These are phyloP conservation scores for Agrocybe pediades DNA, from an alignment of 768 basidiomycete species.

Conservation along the genomic window DNA sequence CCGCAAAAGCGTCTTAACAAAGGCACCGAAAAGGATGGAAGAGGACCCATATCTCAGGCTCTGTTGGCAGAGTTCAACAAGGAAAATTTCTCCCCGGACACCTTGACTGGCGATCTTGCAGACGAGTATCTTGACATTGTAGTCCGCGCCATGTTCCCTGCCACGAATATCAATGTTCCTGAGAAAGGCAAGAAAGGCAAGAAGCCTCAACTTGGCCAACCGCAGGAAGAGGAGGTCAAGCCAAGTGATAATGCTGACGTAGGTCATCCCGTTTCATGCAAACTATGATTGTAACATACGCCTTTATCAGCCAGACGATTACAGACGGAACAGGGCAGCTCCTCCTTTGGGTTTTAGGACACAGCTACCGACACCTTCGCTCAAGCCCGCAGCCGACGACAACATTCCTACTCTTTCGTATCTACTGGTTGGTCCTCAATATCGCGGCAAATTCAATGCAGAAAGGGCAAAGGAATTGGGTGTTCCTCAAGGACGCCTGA, in stretches of 20 bases:
- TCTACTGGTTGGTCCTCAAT: slow-evolving; percentile 51
- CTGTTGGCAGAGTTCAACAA: slow-evolving; percentile 14
- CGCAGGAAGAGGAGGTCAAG: slow-evolving; percentile 14
- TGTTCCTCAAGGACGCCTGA: slow-evolving; percentile 52
- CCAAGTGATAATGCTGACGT: slow-evolving; percentile 9
- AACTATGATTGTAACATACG: background rate
- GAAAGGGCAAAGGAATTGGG: slow-evolving; percentile 64
- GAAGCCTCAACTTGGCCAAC: slow-evolving; percentile 11
- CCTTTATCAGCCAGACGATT: slow-evolving; percentile 26
- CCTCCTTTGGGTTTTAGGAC: slow-evolving; percentile 35
- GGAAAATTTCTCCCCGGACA: slow-evolving; percentile 30
- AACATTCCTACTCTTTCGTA: slow-evolving; percentile 46
- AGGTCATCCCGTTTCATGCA: background rate
- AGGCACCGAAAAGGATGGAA: slow-evolving; percentile 3
- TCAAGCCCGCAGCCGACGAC: slow-evolving; percentile 10
- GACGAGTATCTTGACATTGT: slow-evolving; percentile 57
- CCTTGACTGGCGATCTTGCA: slow-evolving; percentile 44
- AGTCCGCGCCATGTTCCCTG: slow-evolving; percentile 66
- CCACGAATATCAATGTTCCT: slow-evolving; percentile 22
- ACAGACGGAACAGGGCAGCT: slow-evolving; percentile 24
- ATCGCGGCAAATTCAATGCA: slow-evolving; percentile 73
- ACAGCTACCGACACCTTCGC: slow-evolving; percentile 38
- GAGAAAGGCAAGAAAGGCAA: slow-evolving; percentile 4
- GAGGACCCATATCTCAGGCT: slow-evolving; percentile 3
- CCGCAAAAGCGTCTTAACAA: slow-evolving; percentile 37